These are phyloP conservation scores for Microcyclospora pomicola DNA, from an alignment of 2,329 filamentous ascomycete genomes.

Conservation along the genomic window DNA sequence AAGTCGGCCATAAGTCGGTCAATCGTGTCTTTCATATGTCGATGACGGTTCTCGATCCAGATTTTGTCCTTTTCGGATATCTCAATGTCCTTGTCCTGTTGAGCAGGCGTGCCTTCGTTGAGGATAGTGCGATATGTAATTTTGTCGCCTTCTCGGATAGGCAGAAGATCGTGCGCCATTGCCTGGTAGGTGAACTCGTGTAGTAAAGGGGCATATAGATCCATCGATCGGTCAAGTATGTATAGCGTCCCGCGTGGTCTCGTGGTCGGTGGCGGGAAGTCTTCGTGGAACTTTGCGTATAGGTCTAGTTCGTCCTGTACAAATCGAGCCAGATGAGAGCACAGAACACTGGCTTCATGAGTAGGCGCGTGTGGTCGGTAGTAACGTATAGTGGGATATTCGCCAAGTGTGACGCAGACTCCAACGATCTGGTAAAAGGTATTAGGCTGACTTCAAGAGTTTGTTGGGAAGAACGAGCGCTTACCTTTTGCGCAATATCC, in stretches of 20 bases:
- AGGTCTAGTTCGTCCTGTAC: slow-evolving; percentile 83
- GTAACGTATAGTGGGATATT: slow-evolving; percentile 87
- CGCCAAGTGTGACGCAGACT: slow-evolving; percentile 80
- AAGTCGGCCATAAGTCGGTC: slow-evolving; percentile 89
- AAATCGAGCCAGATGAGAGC: slow-evolving; percentile 75
- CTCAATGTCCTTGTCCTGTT: slow-evolving; percentile 80
- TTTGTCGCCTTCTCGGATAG: slow-evolving; percentile 79
- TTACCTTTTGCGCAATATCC: slow-evolving; percentile 72
- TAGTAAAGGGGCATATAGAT: slow-evolving; percentile 70
- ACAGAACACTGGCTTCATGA: slow-evolving; percentile 81
- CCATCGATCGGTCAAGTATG: slow-evolving; percentile 86
- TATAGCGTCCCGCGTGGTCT: slow-evolving; percentile 71
- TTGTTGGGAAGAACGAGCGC: neutral
- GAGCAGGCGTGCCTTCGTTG: slow-evolving; percentile 56
- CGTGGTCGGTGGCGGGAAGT: slow-evolving; percentile 67
- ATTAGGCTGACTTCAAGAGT: slow-evolving; percentile 1
- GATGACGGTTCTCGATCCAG: slow-evolving; percentile 88
- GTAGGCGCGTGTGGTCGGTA: slow-evolving; percentile 61
- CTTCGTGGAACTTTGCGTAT: slow-evolving; percentile 70
- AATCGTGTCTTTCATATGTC: slow-evolving; percentile 96
- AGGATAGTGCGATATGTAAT: slow-evolving; percentile 69
- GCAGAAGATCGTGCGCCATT: slow-evolving; percentile 88
- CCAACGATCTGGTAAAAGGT: slow-evolving; percentile 53
- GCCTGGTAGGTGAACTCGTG: slow-evolving; percentile 98
- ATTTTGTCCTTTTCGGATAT: slow-evolving; percentile 82